These are phyloP conservation scores for Gnomoniopsis sp. DNA, from an alignment of 2,329 filamentous ascomycete genomes.

Conservation along the genomic window DNA sequence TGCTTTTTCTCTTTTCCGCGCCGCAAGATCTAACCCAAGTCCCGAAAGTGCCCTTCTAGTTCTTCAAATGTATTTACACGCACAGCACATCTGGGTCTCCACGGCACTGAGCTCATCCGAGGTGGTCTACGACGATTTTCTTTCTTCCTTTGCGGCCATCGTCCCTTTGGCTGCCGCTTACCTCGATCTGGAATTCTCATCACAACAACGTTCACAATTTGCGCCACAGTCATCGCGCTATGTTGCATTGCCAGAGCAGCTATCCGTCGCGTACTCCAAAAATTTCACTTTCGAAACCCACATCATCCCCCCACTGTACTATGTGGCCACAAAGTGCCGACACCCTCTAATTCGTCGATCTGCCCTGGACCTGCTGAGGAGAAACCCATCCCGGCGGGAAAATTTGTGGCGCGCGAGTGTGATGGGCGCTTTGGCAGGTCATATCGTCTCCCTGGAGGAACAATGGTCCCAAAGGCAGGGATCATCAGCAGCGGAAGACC, in stretches of 20 bases:
- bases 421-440: conserved; percentile 27
- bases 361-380: conserved; percentile 31
- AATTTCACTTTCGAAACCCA: conserved; percentile 37
- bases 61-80: conserved; percentile 32
- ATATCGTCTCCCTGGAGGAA: conserved; percentile 36
- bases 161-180: conserved; percentile 30
- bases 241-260: conserved; percentile 15
- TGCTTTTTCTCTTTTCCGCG: conserved; percentile 29
- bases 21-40: conserved; percentile 20
- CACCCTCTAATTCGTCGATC: conserved; percentile 36
- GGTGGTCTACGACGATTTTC: conserved; percentile 29
- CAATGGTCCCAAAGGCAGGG: conserved; percentile 13
- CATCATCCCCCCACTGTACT: conserved; percentile 36
- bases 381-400: conserved; percentile 28
- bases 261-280: conserved; percentile 1
- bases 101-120: conserved; percentile 29
- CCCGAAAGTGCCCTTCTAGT: conserved; percentile 24
- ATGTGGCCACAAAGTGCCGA: conserved; percentile 33
- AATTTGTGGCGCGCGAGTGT: conserved; percentile 35
- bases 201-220: neutral
- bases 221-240: neutral
- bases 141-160: conserved; percentile 31
- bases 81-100: conserved; percentile 30
- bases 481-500: neutral
- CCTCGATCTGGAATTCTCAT: conserved; percentile 17